Percentiles rank a stretch among this genome's conserved stretches.
Conservation (phyloP, 331 rosid species). For the Dryas integrifolia region DNA sequence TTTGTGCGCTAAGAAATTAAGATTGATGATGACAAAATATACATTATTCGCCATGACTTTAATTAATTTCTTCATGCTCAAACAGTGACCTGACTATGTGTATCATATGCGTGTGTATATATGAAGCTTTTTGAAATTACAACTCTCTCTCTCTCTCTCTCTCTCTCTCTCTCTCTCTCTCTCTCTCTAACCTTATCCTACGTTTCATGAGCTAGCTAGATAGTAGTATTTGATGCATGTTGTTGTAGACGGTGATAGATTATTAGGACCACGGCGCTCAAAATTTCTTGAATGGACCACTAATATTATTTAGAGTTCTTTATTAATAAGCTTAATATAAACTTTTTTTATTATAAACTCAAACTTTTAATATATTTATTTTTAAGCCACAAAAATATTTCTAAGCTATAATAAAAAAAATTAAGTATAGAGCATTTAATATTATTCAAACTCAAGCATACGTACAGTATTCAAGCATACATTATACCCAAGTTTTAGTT, state of each 20-base stretch:
- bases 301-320: too few species aligned
- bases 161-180: not conserved
- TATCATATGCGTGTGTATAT: not conserved
- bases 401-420: too few species aligned
- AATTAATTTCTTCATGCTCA: not conserved
- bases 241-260: not conserved
- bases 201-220: not conserved
- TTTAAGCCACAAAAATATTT: too few species aligned
- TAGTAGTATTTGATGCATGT: constrained; percentile 6
- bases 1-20: not conserved
- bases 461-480: too few species aligned
- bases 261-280: not conserved
- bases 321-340: too few species aligned
- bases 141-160: not conserved
- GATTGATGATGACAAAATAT: not conserved
- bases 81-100: constrained; percentile 10
- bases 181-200: not conserved
- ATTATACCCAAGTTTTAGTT: too few species aligned
- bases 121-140: not conserved
- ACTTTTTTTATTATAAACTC: too few species aligned
- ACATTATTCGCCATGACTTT: not conserved
- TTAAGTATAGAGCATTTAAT: too few species aligned
- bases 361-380: too few species aligned
- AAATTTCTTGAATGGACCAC: constrained; percentile 13
- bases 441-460: too few species aligned